Conservation (phyloP, 106 monocot genomes). For the Agapanthus africanus region DNA sequence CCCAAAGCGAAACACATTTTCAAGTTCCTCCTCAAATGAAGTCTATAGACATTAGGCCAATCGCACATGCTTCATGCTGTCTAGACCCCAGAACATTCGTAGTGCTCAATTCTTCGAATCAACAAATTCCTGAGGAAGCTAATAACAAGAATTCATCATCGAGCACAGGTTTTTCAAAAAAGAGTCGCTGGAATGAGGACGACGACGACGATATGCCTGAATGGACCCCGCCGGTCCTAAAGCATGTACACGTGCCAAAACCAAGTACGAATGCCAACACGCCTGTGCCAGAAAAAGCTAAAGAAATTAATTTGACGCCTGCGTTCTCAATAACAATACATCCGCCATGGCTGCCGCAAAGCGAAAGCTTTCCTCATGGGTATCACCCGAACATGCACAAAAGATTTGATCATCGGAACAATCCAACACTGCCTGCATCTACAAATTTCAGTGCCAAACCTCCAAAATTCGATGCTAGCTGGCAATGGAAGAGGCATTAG, state of each 20-base stretch:
- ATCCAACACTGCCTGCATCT: neutral
- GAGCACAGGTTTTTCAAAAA: constrained; percentile 7
- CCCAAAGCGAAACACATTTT: neutral
- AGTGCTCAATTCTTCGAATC: neutral
- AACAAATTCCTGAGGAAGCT: neutral
- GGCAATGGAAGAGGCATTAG: constrained; percentile 13
- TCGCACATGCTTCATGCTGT: constrained; percentile 2
- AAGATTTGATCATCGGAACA: neutral
- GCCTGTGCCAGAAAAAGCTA: neutral
- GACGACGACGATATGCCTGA: constrained; percentile 76
- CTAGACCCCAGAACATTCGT: constrained; percentile 3
- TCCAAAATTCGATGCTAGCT: neutral
- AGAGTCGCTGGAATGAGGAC: constrained; percentile 35
- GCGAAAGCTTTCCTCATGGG: constrained; percentile 7
- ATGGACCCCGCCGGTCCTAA: constrained; percentile 56
- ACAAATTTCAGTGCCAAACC: neutral
- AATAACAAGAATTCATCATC: constrained; percentile 9
- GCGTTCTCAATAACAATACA: neutral
- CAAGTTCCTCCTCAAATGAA: constrained; percentile 1
- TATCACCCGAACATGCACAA: neutral
- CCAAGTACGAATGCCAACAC: neutral
- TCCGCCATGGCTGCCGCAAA: neutral
- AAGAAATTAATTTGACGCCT: neutral
- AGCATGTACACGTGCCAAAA: constrained; percentile 4
- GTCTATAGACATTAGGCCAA: constrained; percentile 1